Conservation (phyloP, 139 green algal genomes). For the Micractinium sp. region DNA sequence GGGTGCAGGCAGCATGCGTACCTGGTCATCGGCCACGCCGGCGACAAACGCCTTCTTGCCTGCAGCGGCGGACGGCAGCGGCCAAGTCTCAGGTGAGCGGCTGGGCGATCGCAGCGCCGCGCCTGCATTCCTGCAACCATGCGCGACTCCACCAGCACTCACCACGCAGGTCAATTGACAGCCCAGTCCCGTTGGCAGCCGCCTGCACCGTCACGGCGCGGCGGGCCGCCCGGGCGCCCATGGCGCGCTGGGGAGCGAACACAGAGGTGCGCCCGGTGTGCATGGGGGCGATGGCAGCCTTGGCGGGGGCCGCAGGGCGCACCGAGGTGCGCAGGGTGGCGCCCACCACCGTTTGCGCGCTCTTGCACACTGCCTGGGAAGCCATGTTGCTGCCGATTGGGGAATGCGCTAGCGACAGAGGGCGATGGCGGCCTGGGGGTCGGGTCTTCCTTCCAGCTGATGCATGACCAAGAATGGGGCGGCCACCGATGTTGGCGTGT, state of each 20-base stretch:
- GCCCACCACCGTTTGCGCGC: neutral
- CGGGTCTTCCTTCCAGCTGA: too few relatives aligned
- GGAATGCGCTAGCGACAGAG: neutral
- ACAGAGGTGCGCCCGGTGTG: neutral
- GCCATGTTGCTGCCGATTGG: constrained; percentile 8
- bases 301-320: neutral
- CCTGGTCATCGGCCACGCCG: constrained; percentile 98
- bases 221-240: constrained; percentile 1
- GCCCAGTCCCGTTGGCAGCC: constrained; percentile 49
- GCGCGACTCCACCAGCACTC: neutral
- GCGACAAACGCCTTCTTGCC: constrained; percentile 99
- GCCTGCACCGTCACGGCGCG: constrained; percentile 8
- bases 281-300: neutral
- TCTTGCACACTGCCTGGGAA: constrained; percentile 14
- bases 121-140: neutral
- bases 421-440: neutral
- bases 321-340: constrained; percentile 17
- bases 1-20: constrained; percentile 15
- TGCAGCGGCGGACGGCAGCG: constrained; percentile 41
- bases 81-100: neutral
- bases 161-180: constrained; percentile 75
- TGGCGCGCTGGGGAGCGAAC: constrained; percentile 5
- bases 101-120: neutral
- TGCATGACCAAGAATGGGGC: too few relatives aligned
- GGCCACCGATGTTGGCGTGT: too few relatives aligned